Percentiles rank a stretch among this genome's conserved stretches.
These are phyloP conservation scores for Lobulomyces angularis DNA, from an alignment of 192 early-diverging fungal species.

Conservation along the genomic window DNA sequence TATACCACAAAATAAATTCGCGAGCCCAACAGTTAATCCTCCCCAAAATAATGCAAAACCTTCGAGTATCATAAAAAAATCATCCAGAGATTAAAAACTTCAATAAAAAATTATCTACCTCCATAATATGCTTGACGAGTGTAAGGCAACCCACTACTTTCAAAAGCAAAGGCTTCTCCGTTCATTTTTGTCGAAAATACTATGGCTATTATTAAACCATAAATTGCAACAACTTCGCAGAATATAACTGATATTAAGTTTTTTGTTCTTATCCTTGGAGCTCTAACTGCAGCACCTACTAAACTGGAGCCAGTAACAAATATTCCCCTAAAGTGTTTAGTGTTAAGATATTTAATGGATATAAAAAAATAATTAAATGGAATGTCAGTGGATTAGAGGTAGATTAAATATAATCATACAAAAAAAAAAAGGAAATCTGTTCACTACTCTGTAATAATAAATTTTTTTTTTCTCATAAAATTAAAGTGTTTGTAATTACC, in stretches of 20 bases:
- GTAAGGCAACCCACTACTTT: constrained; percentile 29
- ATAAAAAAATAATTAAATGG: background rate
- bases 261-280: constrained; percentile 88
- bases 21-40: constrained; percentile 85
- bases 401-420: background rate
- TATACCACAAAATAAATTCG: constrained; percentile 87
- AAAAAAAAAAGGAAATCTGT: background rate
- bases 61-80: constrained; percentile 8
- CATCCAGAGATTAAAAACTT: background rate
- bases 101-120: constrained; percentile 32
- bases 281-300: constrained; percentile 75
- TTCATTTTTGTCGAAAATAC: constrained; percentile 82
- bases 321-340: constrained; percentile 72
- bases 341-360: no score
- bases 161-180: constrained; percentile 17
- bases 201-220: constrained; percentile 97
- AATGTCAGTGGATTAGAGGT: background rate
- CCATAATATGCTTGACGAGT: constrained; percentile 57
- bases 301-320: constrained; percentile 82
- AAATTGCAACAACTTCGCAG: constrained; percentile 98
- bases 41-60: constrained; percentile 93
- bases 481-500: no score
- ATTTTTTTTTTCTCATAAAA: background rate
- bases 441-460: background rate
- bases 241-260: constrained; percentile 98